A percentile compares a stretch with the other conserved stretches of the same genome.
phyloP scores from a whole-genome alignment of 257 asterid species.

The Fraxinus americana region DNA sequence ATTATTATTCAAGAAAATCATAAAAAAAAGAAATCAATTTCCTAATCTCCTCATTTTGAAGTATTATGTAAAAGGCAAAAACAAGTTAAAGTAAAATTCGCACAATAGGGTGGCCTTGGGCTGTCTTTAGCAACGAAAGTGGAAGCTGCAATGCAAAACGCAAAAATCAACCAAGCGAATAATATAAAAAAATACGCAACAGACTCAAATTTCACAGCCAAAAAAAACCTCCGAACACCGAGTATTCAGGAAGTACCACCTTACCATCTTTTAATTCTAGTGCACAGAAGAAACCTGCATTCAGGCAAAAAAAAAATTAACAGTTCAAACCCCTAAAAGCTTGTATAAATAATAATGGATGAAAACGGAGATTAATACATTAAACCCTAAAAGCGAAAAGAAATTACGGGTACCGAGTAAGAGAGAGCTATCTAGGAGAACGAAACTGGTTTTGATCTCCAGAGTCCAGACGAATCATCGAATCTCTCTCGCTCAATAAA shows the following conservation, averaged over 20 bases:
- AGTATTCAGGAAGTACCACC: neutral
- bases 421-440: neutral
- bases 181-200: neutral
- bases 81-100: conserved; percentile 13
- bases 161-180: conserved; percentile 14
- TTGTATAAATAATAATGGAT: neutral
- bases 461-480: too few relatives aligned
- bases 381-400: neutral
- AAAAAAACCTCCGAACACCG: neutral
- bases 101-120: conserved; percentile 99
- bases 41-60: neutral
- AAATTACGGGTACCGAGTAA: neutral
- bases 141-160: conserved; percentile 61
- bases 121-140: conserved; percentile 88
- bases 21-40: neutral
- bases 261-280: neutral
- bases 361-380: neutral
- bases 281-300: neutral
- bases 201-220: neutral
- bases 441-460: too few relatives aligned
- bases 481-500: too few relatives aligned
- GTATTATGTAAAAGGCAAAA: too few relatives aligned
- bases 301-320: neutral
- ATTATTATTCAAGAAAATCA: neutral
- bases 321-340: neutral